Conservation (phyloP, 2,329 filamentous ascomycete species). For the Penicillium sp. region DNA sequence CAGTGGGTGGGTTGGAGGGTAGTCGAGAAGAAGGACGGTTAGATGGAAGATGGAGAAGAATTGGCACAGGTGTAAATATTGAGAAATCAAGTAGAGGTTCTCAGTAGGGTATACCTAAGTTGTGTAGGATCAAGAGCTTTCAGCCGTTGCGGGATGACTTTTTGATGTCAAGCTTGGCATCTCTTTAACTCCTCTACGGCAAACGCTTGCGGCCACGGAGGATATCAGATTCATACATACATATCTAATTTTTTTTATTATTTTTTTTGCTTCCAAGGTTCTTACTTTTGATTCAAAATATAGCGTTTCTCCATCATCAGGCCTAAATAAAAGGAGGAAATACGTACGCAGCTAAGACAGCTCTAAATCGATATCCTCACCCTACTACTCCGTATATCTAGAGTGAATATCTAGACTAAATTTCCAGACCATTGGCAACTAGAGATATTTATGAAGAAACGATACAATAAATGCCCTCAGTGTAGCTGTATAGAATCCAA, state of each 20-base stretch:
- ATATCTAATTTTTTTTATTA: too few relatives aligned
- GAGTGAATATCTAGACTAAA: neutral
- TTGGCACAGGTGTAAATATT: neutral
- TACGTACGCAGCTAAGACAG: neutral
- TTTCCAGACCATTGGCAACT: neutral
- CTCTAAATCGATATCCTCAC: neutral
- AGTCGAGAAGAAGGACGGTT: neutral
- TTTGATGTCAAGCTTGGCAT: constrained; percentile 8
- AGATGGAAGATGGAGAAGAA: constrained; percentile 1
- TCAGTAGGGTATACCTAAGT: neutral
- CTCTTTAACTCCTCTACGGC: constrained; percentile 1
- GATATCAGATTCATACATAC: neutral
- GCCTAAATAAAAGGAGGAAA: neutral
- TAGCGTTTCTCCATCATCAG: neutral
- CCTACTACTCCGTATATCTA: neutral
- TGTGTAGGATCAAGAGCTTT: neutral
- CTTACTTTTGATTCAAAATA: neutral
- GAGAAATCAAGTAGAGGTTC: neutral
- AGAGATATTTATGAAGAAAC: neutral
- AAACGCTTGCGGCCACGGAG: neutral
- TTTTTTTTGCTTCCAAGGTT: neutral
- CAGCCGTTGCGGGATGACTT: constrained; percentile 6
- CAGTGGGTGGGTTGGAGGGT: neutral
- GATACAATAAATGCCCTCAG: neutral
- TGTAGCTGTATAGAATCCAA: neutral